phyloP scores from a whole-genome alignment of 176 grass and related monocot species.

The Zea mays region Zm-B73-REFERENCE-NAM-5.0 NC_050099.1:225417501-225418000 shows the following conservation, averaged over 20 bases:
- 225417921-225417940: slow-evolving; percentile 40
- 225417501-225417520: slow-evolving; percentile 50
- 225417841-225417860: slow-evolving; percentile 73
- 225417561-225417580: slow-evolving; percentile 71
- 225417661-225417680: slow-evolving; percentile 79
- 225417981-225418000: slow-evolving; percentile 83
- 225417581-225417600: slow-evolving; percentile 84
- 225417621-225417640: slow-evolving; percentile 79
- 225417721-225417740: slow-evolving; percentile 76
- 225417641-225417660: slow-evolving; percentile 69
- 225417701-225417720: slow-evolving; percentile 98
- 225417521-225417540: slow-evolving; percentile 86
- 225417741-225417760: slow-evolving; percentile 78
- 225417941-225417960: slow-evolving; percentile 66
- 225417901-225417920: slow-evolving; percentile 55
- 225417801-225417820: slow-evolving; percentile 87
- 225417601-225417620: slow-evolving; percentile 80
- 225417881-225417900: slow-evolving; percentile 81
- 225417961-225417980: slow-evolving; percentile 60
- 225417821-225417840: slow-evolving; percentile 70
- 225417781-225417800: slow-evolving; percentile 71
- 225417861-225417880: slow-evolving; percentile 82
- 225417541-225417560: slow-evolving; percentile 68
- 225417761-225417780: slow-evolving; percentile 82
- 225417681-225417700: slow-evolving; percentile 72